Conservation (phyloP, 352 stramenopile species). For the Phytopythium boreale region DNA sequence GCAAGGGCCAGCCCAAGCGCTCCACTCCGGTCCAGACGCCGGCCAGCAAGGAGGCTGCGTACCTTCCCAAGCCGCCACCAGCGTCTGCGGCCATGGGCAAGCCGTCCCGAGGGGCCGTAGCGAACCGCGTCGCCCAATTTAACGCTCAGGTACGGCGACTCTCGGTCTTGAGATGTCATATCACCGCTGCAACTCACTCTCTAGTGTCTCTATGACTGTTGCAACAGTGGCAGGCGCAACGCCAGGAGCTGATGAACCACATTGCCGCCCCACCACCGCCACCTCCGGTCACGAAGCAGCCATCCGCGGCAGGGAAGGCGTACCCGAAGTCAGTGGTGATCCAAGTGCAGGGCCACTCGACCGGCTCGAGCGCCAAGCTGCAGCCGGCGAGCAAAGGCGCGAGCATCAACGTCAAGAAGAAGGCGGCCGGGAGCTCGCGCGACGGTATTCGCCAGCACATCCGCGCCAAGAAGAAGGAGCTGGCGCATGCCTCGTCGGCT, state of each 20-base stretch:
- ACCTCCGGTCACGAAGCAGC: constrained; percentile 11
- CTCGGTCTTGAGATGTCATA: background rate
- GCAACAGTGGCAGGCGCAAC: constrained; percentile 41
- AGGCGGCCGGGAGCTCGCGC: constrained; percentile 8
- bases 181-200: background rate
- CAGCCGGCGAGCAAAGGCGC: constrained; percentile 5
- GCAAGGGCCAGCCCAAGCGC: background rate
- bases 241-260: constrained; percentile 31
- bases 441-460: constrained; percentile 35
- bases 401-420: constrained; percentile 11
- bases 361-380: constrained; percentile 3
- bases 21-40: too few species aligned
- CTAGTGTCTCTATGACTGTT: background rate
- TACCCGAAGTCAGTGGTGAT: constrained; percentile 5
- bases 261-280: constrained; percentile 14
- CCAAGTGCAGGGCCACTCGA: constrained; percentile 1
- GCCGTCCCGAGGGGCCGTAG: background rate
- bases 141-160: constrained; percentile 36
- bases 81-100: background rate
- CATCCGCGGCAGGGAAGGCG: constrained; percentile 2
- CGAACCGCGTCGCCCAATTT: constrained; percentile 51
- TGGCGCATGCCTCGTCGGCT: constrained; percentile 6
- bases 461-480: constrained; percentile 32
- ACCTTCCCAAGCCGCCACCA: background rate
- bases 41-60: background rate